These are phyloP conservation scores for Gnaphalium uliginosum DNA, from an alignment of 129 eudicot genomes.

Conservation along the genomic window DNA sequence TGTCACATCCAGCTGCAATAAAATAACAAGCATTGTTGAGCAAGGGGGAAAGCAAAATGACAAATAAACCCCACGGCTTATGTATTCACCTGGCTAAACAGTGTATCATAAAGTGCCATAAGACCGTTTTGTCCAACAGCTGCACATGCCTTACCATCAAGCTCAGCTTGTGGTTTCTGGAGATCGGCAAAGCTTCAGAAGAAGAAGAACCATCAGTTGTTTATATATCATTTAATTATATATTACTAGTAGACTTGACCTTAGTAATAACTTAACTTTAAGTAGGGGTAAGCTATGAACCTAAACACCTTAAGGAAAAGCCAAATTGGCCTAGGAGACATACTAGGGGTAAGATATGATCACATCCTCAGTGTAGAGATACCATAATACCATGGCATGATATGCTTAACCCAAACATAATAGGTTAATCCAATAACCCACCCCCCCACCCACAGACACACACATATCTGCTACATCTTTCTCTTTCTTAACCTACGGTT, in stretches of 20 bases:
- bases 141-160: slow-evolving; percentile 97
- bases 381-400: not conserved
- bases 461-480: not conserved
- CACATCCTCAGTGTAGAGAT: not conserved
- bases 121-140: slow-evolving; percentile 99
- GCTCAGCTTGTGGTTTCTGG: slow-evolving; percentile 91
- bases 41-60: slow-evolving; percentile 7
- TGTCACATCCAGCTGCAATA: slow-evolving; percentile 78
- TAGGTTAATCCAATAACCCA: not conserved
- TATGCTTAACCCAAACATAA: slow-evolving; percentile 6
- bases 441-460: too few species aligned
- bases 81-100: slow-evolving; percentile 83
- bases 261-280: slow-evolving; percentile 5
- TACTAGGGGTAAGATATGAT: slow-evolving; percentile 21
- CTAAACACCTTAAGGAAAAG: slow-evolving; percentile 6
- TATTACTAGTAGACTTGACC: not conserved
- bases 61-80: slow-evolving; percentile 8
- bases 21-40: slow-evolving; percentile 12
- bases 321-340: slow-evolving; percentile 2
- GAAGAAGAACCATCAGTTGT: slow-evolving; percentile 20
- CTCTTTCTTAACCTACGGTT: not conserved
- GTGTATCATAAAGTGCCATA: slow-evolving; percentile 90
- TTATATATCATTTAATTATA: slow-evolving; percentile 3
- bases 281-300: not conserved
- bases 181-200: slow-evolving; percentile 86